Conservation (phyloP, 805 yeast species). For the Saturnispora besseyi region DNA sequence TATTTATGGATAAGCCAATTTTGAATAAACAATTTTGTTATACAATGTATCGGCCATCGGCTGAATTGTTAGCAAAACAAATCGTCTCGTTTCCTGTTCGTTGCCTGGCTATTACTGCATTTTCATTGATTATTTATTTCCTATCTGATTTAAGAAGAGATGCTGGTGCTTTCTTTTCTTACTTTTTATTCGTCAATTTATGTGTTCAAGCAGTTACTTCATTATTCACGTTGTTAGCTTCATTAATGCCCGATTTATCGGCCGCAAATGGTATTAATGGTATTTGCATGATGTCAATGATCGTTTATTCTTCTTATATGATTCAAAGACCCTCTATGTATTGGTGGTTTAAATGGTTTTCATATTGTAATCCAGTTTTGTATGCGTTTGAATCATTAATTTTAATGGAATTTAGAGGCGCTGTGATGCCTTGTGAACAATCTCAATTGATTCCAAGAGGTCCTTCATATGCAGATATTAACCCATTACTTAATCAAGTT, state of each 20-base stretch:
- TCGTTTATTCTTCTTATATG: constrained; percentile 58
- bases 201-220: constrained; percentile 39
- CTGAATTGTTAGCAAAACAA: constrained; percentile 51
- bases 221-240: constrained; percentile 46
- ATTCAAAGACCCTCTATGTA: constrained; percentile 50
- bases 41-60: constrained; percentile 54
- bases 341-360: constrained; percentile 56
- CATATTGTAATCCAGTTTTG: constrained; percentile 39
- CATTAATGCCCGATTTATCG: constrained; percentile 39
- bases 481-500: constrained; percentile 30
- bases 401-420: constrained; percentile 47
- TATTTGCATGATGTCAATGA: constrained; percentile 38
- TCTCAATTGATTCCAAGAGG: constrained; percentile 43
- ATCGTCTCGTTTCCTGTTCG: constrained; percentile 51
- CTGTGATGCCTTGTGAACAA: constrained; percentile 41
- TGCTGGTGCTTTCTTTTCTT: constrained; percentile 49
- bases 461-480: constrained; percentile 38
- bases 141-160: constrained; percentile 41
- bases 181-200: constrained; percentile 32
- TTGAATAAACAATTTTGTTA: constrained; percentile 57
- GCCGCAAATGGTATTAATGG: constrained; percentile 57
- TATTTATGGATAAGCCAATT: constrained; percentile 54
- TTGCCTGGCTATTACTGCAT: constrained; percentile 38
- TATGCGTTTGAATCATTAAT: constrained; percentile 47
- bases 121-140: constrained; percentile 43